These are phyloP conservation scores for Phytophthora tentaculata DNA, from an alignment of 352 stramenopile species.

Conservation along the genomic window DNA sequence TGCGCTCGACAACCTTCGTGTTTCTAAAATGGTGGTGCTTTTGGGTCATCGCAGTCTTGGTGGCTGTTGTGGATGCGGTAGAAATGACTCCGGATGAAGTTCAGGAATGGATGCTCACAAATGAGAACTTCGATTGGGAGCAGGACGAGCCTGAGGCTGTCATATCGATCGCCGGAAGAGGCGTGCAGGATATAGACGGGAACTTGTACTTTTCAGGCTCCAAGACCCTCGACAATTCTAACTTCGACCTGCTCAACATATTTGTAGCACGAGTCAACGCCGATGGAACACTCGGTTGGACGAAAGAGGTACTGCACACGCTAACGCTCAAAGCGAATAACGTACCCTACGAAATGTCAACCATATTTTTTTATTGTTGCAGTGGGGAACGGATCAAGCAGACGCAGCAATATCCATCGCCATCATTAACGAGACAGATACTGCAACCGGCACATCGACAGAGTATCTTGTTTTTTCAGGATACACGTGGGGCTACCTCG, in stretches of 20 bases:
- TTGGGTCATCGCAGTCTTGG: neutral
- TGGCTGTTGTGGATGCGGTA: neutral
- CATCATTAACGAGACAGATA: slow-evolving; percentile 56
- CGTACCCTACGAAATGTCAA: neutral
- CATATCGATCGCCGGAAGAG: slow-evolving; percentile 48
- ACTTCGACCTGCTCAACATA: slow-evolving; percentile 48
- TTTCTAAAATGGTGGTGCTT: slow-evolving; percentile 6
- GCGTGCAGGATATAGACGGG: slow-evolving; percentile 42
- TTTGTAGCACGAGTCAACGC: slow-evolving; percentile 61
- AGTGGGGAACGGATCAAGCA: slow-evolving; percentile 61
- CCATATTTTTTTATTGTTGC: slow-evolving; percentile 1
- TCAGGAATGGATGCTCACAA: slow-evolving; percentile 48
- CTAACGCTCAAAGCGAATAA: neutral
- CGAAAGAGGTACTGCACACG: slow-evolving; percentile 40
- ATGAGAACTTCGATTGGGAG: slow-evolving; percentile 61
- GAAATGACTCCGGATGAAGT: slow-evolving; percentile 42
- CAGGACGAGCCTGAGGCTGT: slow-evolving; percentile 39
- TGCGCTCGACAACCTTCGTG: no score
- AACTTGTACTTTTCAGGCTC: slow-evolving; percentile 72
- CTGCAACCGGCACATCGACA: slow-evolving; percentile 3
- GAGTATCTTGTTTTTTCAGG: slow-evolving; percentile 67
- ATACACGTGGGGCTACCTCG: slow-evolving; percentile 75
- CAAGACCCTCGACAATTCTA: slow-evolving; percentile 40
- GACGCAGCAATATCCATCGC: slow-evolving; percentile 63
- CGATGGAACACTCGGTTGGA: slow-evolving; percentile 57